Evolutionary conservation across 116 monocot species (phyloP), one percentile per base, ranked within the genome.

Genomic region (Papilionanthe hybrid): DNA sequence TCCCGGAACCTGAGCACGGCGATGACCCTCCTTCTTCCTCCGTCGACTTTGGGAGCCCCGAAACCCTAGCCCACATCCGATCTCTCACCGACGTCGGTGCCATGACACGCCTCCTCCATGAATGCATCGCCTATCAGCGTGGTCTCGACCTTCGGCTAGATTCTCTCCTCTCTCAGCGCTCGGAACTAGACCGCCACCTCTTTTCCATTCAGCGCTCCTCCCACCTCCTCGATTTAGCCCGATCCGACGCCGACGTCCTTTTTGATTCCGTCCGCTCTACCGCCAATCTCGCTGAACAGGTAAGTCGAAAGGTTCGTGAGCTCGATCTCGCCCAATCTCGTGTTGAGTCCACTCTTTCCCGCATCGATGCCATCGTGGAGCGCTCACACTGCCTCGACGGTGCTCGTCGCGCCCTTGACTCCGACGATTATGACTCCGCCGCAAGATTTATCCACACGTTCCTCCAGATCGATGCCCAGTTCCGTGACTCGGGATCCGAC

Each of bases 71-170:
- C 47, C 88, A 86, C 65, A 90, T 96, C 81, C 88, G 89, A 23
- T 30, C 84, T 76, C 90, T 96, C 12, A 94, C 94, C 28, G 94
- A 96, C 72, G 92, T 92, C 56, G 92, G 89, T 23, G 82, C 94
- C 75, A 89, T 92, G 85, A 96, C 93, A 47, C 91, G 90, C 60
- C 94, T 98, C 83, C 91, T 98, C 81, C 97, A 98, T 83, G 90
- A 91, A 75, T 94, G 94, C 98, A 80, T 98, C 81, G 98, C 98
- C 80, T 88, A 94, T 82, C 94, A 98, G 88, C 89, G 98, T 32
- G 82, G 82, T 65, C 90, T 91, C 77, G 94, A 92, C 81, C 83
- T 87, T 81, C 81, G 82, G 43, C 88, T 94, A 53, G 88, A 91
- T 55, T 84, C 92, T 77, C 94, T 94, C 82, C 92, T 92, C 65